Percentiles rank a stretch among this genome's conserved stretches.
Evolutionary conservation across 495 filamentous ascomycete genomes (phyloP).

Genomic region (Neurospora pannonica): DNA sequence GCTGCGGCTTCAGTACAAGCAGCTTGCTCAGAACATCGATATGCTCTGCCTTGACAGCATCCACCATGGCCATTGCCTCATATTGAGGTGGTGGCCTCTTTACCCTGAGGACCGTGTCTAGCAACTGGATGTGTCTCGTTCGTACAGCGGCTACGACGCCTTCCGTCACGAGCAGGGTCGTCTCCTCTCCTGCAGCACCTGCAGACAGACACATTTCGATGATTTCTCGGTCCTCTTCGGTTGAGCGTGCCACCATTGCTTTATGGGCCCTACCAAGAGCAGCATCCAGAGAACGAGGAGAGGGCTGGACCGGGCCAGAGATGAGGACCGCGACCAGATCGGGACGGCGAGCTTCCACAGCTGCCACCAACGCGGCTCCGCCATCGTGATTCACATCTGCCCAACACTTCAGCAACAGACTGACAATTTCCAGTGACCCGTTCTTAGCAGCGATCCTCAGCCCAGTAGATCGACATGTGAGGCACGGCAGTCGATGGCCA

Average conservation of each 20-base stretch:
- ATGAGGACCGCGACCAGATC: slow-evolving; percentile 17
- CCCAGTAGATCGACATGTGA: slow-evolving; percentile 19
- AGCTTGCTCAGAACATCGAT: slow-evolving; percentile 14
- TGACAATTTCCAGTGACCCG: slow-evolving; percentile 11
- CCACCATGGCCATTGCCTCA: slow-evolving; percentile 16
- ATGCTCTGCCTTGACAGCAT: slow-evolving; percentile 15
- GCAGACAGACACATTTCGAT: slow-evolving; percentile 18
- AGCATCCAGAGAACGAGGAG: slow-evolving; percentile 16
- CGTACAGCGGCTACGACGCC: slow-evolving; percentile 15
- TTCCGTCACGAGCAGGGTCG: slow-evolving; percentile 13
- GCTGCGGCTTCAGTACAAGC: slow-evolving; percentile 12
- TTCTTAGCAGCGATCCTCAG: slow-evolving; percentile 23
- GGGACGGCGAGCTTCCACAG: slow-evolving; percentile 14
- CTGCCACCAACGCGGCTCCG: slow-evolving; percentile 14
- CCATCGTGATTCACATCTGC: slow-evolving; percentile 22
- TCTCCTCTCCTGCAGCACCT: slow-evolving; percentile 17
- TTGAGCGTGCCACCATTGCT: slow-evolving; percentile 5
- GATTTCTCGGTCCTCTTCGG: slow-evolving; percentile 5
- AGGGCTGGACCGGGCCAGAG: slow-evolving; percentile 16
- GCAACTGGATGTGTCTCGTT: slow-evolving; percentile 3
- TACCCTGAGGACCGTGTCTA: slow-evolving; percentile 14
- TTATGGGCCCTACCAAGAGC: slow-evolving; percentile 11
- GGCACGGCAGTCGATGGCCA: slow-evolving; percentile 20
- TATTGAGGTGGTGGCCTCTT: slow-evolving; percentile 7
- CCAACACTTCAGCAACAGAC: slow-evolving; percentile 16